phyloP scores from a whole-genome alignment of 2,329 filamentous ascomycete species.

The Penicillium sp. region DNA sequence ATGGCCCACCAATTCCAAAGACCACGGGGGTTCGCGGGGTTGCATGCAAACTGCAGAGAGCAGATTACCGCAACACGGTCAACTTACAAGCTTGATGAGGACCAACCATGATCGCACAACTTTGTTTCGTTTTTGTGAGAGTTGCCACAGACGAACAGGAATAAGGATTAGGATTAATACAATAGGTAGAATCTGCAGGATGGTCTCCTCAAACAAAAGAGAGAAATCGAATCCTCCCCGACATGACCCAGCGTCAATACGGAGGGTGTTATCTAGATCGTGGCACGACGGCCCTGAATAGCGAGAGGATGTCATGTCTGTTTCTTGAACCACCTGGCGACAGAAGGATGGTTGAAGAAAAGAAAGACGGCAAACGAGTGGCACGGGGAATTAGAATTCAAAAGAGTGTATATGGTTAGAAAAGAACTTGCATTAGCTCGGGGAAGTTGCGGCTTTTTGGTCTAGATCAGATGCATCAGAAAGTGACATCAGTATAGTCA shows the following conservation, averaged over 20 bases:
- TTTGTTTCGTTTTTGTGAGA: conserved; percentile 36
- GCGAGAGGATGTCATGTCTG: conserved; percentile 28
- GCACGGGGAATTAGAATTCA: conserved; percentile 9
- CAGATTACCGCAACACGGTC: not conserved
- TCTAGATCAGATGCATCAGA: conserved; percentile 24
- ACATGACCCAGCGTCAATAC: conserved; percentile 35
- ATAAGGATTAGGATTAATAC: conserved; percentile 35
- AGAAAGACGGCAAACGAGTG: conserved; percentile 11
- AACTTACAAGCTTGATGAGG: conserved; percentile 38
- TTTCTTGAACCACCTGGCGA: conserved; percentile 18
- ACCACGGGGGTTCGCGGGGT: not conserved
- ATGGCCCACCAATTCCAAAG: not conserved
- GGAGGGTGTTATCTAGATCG: conserved; percentile 37
- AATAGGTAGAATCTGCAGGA: conserved; percentile 40
- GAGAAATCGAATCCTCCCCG: conserved; percentile 46
- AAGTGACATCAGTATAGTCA: not conserved
- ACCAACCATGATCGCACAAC: conserved; percentile 33
- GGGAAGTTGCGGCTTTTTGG: conserved; percentile 11
- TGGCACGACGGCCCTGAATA: conserved; percentile 29
- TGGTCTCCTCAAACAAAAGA: conserved; percentile 47
- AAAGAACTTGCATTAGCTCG: conserved; percentile 11
- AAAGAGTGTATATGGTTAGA: conserved; percentile 11
- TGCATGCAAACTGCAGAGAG: not conserved
- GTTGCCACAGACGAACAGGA: conserved; percentile 37
- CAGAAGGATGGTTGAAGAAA: conserved; percentile 16